These are phyloP conservation scores for Sequoia sempervirens DNA, from an alignment of 75 land plant species.

Conservation along the genomic window DNA sequence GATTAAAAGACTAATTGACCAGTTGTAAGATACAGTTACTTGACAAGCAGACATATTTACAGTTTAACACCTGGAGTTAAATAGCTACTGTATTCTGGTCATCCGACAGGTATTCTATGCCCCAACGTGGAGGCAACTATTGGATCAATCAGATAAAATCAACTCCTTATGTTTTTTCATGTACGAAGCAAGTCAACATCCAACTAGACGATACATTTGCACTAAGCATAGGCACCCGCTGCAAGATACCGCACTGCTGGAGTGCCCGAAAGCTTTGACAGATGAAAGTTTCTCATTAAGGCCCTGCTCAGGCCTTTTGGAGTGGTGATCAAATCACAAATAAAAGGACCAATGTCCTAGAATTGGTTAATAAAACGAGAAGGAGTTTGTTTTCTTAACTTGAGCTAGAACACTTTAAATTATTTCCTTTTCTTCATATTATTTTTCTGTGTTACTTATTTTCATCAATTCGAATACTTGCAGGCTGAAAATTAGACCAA, in stretches of 20 bases:
- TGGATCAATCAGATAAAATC: not conserved
- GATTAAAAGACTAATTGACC: not conserved
- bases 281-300: not conserved
- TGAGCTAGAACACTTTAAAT: too few species aligned
- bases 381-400: not conserved
- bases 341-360: not conserved
- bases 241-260: not conserved
- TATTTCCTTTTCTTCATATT: not conserved
- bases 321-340: not conserved
- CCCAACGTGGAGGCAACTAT: not conserved
- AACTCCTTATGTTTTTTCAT: not conserved
- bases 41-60: not conserved
- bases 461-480: not conserved
- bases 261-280: not conserved
- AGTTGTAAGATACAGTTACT: not conserved
- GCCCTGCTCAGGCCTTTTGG: not conserved
- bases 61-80: not conserved
- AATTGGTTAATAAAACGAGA: not conserved
- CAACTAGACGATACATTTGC: not conserved
- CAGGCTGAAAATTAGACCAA: not conserved
- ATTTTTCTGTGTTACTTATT: not conserved
- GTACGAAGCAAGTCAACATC: not conserved
- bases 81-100: not conserved
- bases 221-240: not conserved
- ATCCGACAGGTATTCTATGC: not conserved